Evolutionary conservation across 257 asterid genomes (phyloP).

Genomic region (Verbena officinalis): DNA sequence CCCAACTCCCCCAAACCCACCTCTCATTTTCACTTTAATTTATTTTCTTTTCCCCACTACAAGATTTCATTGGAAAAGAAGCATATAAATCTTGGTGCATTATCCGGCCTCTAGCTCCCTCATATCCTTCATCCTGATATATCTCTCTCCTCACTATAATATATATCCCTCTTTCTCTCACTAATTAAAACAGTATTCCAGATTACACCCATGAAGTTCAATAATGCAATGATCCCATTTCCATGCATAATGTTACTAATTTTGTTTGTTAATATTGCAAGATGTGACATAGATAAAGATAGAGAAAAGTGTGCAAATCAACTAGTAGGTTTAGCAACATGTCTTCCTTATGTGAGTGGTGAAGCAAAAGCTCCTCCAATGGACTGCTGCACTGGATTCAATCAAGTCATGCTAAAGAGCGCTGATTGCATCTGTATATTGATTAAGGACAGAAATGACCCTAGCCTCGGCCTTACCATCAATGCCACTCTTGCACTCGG

Average conservation of each 20-base stretch:
- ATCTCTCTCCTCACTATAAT: neutral
- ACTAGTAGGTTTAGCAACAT: constrained; percentile 58
- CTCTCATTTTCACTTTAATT: constrained; percentile 17
- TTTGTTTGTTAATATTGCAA: constrained; percentile 21
- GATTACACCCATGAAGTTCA: constrained; percentile 37
- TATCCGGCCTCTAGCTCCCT: too few species aligned
- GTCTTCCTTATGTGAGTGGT: constrained; percentile 72
- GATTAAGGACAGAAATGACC: constrained; percentile 76
- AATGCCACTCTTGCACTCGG: constrained; percentile 69
- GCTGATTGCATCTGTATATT: constrained; percentile 65
- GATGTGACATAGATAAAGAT: constrained; percentile 54
- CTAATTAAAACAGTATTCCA: neutral
- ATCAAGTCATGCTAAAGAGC: constrained; percentile 46
- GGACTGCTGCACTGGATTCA: constrained; percentile 72
- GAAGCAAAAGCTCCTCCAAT: constrained; percentile 53
- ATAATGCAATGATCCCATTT: neutral
- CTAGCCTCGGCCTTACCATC: constrained; percentile 64
- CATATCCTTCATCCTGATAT: neutral
- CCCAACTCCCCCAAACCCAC: constrained; percentile 42
- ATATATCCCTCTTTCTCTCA: neutral
- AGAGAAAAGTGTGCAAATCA: constrained; percentile 55
- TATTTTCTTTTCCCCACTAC: neutral
- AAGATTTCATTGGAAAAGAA: neutral
- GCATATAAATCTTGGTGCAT: constrained; percentile 24
- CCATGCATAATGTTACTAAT: constrained; percentile 9